Evolutionary conservation across 441 rosid genomes (phyloP), one percentile per base, ranked within the genome.

Genomic region (Jatropha multifida): DNA sequence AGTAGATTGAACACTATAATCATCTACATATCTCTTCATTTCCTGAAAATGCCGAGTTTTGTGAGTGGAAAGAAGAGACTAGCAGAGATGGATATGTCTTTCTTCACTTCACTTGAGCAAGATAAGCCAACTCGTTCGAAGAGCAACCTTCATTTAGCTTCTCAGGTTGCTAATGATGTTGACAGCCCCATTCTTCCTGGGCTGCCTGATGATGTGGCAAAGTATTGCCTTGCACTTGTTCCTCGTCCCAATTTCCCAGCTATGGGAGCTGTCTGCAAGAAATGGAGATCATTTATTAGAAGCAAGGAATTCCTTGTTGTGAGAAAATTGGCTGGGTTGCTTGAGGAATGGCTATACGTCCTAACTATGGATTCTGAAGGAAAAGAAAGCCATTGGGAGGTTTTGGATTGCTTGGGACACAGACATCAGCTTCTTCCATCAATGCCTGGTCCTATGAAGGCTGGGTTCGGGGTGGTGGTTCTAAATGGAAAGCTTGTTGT

Each of bases 361-460:
- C 82, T 96, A 72, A 91, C 92, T 49, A 78, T 74, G 92, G 89
- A 89, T 85, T 83, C 83, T 72, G 86, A 85, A 75, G 86, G 92
- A 78, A 90, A 88, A 81, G 92, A 88, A 80, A 91, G 92, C 87
- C 94, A 84, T 59, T 96, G 99, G 99, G 96, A 91, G 83, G 94
- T 96, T 70, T 86, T 92, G 84, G 92, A 92, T 83, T 78, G 88
- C 84, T 74, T 69, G 15, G 98, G 99, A 69, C 82, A 78, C 62
- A 90, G 79, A 75, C 88, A 81, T 58, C 84, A 69, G 69, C 81
- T 81, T 76, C 94, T 96, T 81, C 96, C 98, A 37, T 84, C 80
- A 0, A 94, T 94, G 99, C 97, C 98, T 15, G 98, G 96, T 72
- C 86, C 89, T 13, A 65, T 27, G 14, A 96, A 87, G 82, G 83